Evolutionary conservation across 495 filamentous ascomycete species (phyloP), one percentile per base, ranked within the genome.

Genomic region (Penicillium samsonianum): DNA sequence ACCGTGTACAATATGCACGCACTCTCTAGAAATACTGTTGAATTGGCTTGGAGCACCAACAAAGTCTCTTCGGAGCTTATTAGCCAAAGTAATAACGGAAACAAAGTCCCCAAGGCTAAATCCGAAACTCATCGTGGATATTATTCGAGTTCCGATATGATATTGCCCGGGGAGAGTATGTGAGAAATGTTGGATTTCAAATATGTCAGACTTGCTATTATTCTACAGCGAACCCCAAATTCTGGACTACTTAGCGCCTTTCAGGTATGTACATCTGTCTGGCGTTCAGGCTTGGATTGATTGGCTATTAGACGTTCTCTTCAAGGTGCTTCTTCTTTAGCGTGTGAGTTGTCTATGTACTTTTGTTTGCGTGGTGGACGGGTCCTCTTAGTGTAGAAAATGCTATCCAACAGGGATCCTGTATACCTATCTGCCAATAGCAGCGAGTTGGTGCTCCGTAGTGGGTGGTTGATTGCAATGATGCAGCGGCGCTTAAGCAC

Each of bases 51-150:
- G 47, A 8, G 47, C 47, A 1, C 30, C 47, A 20, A 50, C 17
- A 37, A 50, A 50, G 19, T 50, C 47, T 14, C 5, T 50, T 50
- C 47, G 47, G 12, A 37, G 47, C 8, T 50, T 50, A 35, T 50
- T 33, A 3, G 47, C 47, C 30, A 50, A n/a, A 7, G 47, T 22
- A 11, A 50, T 1, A 14, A 35, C 11, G 5, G 19, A 20, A 16
- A 35, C 11, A 1, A 50, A 20, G 30, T 50, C 47, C 2, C 47
- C 47, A 0, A 35, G 5, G 19, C 47, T 35, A 0, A 50, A 14
- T 19, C 47, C 47, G 2, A 50, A 50, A 16, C 47, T 50, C 47
- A 50, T 50, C 11, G 11, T 37, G 45, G 5, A 6, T 28, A 31
- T 17, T 31, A 30, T 14, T 30, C 9, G 14, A 16, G 1, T 23